Evolutionary conservation across 2,329 filamentous ascomycete species (phyloP), one percentile per base, ranked within the genome.

Genomic region (Lachnellula cervina): DNA sequence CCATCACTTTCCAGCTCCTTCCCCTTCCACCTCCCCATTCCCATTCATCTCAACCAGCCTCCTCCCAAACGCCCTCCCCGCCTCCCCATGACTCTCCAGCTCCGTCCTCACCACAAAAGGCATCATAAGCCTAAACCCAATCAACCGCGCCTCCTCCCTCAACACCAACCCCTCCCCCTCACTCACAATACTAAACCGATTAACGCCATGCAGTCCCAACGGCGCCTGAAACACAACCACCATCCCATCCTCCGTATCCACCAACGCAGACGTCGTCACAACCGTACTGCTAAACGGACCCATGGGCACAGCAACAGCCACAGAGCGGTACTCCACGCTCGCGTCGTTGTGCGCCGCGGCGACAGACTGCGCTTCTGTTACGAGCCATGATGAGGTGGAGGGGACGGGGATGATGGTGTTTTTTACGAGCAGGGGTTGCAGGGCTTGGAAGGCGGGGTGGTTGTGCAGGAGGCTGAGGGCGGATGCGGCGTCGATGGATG

Each of bases 401-500:
- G 57, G 54, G 23, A n/a, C 14, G 3, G 48, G 19, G 17, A 56
- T 54, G 14, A 52, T 28, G 13, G 50, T 40, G 19, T 57, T 55
- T 17, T 50, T 48, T 17, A 37, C 40, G 45, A 50, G 48, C 4
- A 55, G 49, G n/a, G 57, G 51, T 21, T 59, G 57, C 1, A 52
- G 51, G 43, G 16, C 49, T 37, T 54, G 54, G 25, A 59, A 56
- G 13, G 48, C 23, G 25, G 43, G 40, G 35, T 59, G 57, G 19
- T 59, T 51, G 19, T 59, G 57, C 2, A 59, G 51, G 9, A 57
- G n/a, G 8, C 51, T 40, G 8, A 59, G 43, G 5, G 54, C 57
- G 7, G 51, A 52, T 32, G 40, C 37, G 9, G 40, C 44, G 32
- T 42, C 38, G 19, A 38, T 44, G 16, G 54, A 59, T 21, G 48